Percentiles rank a stretch among this genome's conserved stretches.
phyloP scores from a whole-genome alignment of 106 monocot species.

The Allium fistulosum region DNA sequence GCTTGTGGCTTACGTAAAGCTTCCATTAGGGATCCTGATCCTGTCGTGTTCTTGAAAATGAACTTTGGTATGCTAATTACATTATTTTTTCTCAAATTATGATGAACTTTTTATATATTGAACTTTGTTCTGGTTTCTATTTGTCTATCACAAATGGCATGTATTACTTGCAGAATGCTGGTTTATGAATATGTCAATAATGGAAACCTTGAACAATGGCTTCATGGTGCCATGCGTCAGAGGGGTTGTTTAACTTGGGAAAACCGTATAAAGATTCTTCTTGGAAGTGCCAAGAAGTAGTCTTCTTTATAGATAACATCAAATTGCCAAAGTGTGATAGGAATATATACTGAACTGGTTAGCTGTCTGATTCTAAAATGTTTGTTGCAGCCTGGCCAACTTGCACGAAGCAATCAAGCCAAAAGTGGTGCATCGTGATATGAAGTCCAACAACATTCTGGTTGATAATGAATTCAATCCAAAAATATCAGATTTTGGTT shows the following conservation, averaged over 20 bases:
- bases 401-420: slow-evolving; percentile 58
- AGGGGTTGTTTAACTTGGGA: slow-evolving; percentile 80
- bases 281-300: slow-evolving; percentile 93
- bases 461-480: slow-evolving; percentile 55
- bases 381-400: slow-evolving; percentile 38
- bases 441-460: slow-evolving; percentile 53
- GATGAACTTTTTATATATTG: neutral
- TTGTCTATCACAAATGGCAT: slow-evolving; percentile 65
- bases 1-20: slow-evolving; percentile 93
- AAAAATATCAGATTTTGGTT: slow-evolving; percentile 58
- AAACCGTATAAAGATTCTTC: slow-evolving; percentile 79
- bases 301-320: no score
- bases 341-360: no score
- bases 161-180: slow-evolving; percentile 74
- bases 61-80: slow-evolving; percentile 55
- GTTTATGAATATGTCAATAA: slow-evolving; percentile 95
- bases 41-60: slow-evolving; percentile 95
- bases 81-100: neutral
- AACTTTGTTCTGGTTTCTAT: slow-evolving; percentile 2
- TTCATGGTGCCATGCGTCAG: slow-evolving; percentile 78
- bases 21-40: slow-evolving; percentile 90
- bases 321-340: no score
- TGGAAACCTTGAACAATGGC: slow-evolving; percentile 94
- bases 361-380: neutral
- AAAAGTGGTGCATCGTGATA: slow-evolving; percentile 56